A percentile compares a stretch with the other conserved stretches of the same genome.
Evolutionary conservation across 257 asterid species (phyloP).

Genomic region (Verbascum thapsus): DNA sequence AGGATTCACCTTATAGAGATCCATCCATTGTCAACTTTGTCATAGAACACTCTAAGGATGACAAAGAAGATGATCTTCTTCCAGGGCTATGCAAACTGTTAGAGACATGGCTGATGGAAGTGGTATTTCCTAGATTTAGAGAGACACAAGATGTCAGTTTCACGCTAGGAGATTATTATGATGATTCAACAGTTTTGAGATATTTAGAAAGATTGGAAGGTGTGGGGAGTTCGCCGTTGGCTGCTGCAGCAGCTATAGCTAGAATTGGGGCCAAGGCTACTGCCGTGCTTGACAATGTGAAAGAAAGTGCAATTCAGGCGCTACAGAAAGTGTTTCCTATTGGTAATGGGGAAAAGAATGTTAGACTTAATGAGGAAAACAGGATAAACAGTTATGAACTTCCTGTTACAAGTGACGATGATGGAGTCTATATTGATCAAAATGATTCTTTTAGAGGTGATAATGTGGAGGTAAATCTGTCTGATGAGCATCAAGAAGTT

Average conservation of each 20-base stretch:
- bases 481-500: constrained; percentile 59
- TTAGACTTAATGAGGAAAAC: constrained; percentile 41
- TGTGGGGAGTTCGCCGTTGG: constrained; percentile 88
- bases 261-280: constrained; percentile 94
- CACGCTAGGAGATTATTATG: constrained; percentile 96
- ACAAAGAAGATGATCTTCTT: constrained; percentile 76
- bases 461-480: constrained; percentile 33
- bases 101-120: constrained; percentile 98
- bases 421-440: constrained; percentile 34
- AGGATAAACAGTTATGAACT: constrained; percentile 38
- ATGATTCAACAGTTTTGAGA: constrained; percentile 90
- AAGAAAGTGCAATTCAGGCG: constrained; percentile 81
- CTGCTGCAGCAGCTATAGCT: constrained; percentile 97
- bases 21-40: constrained; percentile 79
- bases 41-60: constrained; percentile 74
- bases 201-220: constrained; percentile 90
- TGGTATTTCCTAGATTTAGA: constrained; percentile 92
- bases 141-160: constrained; percentile 70
- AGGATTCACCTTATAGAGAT: constrained; percentile 78
- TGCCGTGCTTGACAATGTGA: constrained; percentile 93
- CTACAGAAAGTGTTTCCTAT: constrained; percentile 83
- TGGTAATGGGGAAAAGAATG: constrained; percentile 51
- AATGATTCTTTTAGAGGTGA: constrained; percentile 40
- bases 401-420: constrained; percentile 37
- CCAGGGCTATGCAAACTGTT: constrained; percentile 93